A percentile compares a stretch with the other conserved stretches of the same genome.
phyloP scores from a whole-genome alignment of 495 filamentous ascomycete species.

The Penicillium paradoxum region DNA sequence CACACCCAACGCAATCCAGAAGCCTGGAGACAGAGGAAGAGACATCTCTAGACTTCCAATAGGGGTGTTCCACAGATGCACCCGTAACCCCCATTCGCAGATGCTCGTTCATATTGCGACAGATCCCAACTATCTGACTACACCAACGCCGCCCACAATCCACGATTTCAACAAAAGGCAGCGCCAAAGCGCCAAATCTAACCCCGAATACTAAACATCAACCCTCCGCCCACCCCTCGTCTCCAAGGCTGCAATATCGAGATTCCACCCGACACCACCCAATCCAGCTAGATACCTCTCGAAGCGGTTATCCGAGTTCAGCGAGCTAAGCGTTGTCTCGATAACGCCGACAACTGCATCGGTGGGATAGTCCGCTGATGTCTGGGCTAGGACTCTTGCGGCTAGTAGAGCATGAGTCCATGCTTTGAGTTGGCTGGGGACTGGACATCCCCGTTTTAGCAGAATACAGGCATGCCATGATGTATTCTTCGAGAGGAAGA shows the following conservation, averaged over 20 bases:
- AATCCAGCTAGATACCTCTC: conserved; percentile 38
- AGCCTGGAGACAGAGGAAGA: neutral
- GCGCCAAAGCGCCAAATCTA: neutral
- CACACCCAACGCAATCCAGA: neutral
- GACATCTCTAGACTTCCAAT: neutral
- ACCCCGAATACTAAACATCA: conserved; percentile 3
- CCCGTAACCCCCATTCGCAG: neutral
- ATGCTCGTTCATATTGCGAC: neutral
- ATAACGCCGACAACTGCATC: conserved; percentile 14
- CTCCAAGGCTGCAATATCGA: conserved; percentile 54
- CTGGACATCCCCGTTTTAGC: conserved; percentile 54
- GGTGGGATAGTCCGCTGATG: neutral
- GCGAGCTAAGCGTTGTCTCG: conserved; percentile 13
- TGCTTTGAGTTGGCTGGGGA: conserved; percentile 55
- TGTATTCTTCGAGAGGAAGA: conserved; percentile 17
- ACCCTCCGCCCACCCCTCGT: conserved; percentile 45
- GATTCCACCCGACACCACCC: conserved; percentile 53
- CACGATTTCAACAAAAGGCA: too few relatives aligned
- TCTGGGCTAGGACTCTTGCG: conserved; percentile 26
- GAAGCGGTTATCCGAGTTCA: conserved; percentile 40
- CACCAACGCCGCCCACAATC: too few relatives aligned
- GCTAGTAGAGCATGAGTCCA: conserved; percentile 71
- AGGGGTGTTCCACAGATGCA: neutral
- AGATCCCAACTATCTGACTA: too few relatives aligned
- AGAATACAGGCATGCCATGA: conserved; percentile 50